A percentile compares a stretch with the other conserved stretches of the same genome.
phyloP scores from a whole-genome alignment of 176 grass and related monocot genomes.

The Carex cristatella region DNA sequence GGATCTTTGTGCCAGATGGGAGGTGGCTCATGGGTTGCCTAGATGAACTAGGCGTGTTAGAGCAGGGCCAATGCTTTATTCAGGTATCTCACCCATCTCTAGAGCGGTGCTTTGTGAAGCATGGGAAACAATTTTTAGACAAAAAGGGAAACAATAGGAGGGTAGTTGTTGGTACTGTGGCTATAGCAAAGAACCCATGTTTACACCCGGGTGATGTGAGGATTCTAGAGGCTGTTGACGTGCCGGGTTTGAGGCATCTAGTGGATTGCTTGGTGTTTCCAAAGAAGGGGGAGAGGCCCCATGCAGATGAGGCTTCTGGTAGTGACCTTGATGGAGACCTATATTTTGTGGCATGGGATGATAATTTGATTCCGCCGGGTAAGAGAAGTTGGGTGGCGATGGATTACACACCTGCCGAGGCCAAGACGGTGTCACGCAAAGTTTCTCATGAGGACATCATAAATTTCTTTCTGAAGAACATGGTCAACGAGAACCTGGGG shows the following conservation, averaged over 20 bases:
- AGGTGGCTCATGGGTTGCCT: slow-evolving; percentile 95
- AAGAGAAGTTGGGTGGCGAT: slow-evolving; percentile 76
- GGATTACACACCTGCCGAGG: slow-evolving; percentile 51
- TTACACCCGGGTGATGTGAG: slow-evolving; percentile 86
- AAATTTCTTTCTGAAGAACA: slow-evolving; percentile 93
- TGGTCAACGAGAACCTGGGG: slow-evolving; percentile 87
- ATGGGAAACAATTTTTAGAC: slow-evolving; percentile 44
- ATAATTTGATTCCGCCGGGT: slow-evolving; percentile 62
- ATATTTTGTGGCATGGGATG: slow-evolving; percentile 91
- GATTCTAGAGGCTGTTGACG: slow-evolving; percentile 81
- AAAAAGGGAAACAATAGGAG: slow-evolving; percentile 37
- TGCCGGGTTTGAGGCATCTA: slow-evolving; percentile 56
- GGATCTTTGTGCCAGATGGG: slow-evolving; percentile 78
- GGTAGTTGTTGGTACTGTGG: slow-evolving; percentile 60
- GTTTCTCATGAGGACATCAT: slow-evolving; percentile 52
- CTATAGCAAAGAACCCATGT: slow-evolving; percentile 89
- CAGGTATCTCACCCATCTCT: slow-evolving; percentile 48
- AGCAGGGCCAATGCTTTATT: slow-evolving; percentile 86
- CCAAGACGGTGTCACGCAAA: slow-evolving; percentile 24
- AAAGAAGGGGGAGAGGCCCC: slow-evolving; percentile 75
- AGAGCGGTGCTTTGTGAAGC: slow-evolving; percentile 63
- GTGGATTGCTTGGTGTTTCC: slow-evolving; percentile 93
- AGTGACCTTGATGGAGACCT: slow-evolving; percentile 94
- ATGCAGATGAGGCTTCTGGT: slow-evolving; percentile 82
- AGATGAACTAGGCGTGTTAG: slow-evolving; percentile 70